A percentile compares a stretch with the other conserved stretches of the same genome.
Conservation (phyloP, 495 filamentous ascomycete species). For the Neurospora tetrasperma region DNA sequence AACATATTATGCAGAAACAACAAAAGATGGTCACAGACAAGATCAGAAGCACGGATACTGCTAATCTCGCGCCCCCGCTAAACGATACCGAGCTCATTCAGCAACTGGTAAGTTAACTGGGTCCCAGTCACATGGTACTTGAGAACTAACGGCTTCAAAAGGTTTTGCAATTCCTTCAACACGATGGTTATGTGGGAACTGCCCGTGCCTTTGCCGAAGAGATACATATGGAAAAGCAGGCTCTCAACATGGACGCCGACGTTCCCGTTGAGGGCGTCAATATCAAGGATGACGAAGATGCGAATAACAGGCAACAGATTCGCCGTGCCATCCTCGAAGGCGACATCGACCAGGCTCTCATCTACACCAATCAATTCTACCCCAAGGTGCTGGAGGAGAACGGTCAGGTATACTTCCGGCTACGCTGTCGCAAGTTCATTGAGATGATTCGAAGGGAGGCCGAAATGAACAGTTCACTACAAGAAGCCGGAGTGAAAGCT, state of each 20-base stretch:
- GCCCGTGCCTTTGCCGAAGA: slow-evolving; percentile 82
- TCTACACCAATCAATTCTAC: slow-evolving; percentile 70
- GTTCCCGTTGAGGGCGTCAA: slow-evolving; percentile 52
- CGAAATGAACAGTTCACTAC: slow-evolving; percentile 47
- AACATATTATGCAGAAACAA: slow-evolving; percentile 45
- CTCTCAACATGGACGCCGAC: slow-evolving; percentile 46
- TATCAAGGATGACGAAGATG: slow-evolving; percentile 65
- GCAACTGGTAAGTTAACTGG: slow-evolving; percentile 38
- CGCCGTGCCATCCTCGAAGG: slow-evolving; percentile 83
- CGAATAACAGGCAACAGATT: slow-evolving; percentile 81
- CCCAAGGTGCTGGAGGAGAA: slow-evolving; percentile 74
- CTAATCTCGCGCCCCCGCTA: slow-evolving; percentile 53
- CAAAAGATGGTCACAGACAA: slow-evolving; percentile 38
- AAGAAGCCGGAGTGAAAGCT: slow-evolving; percentile 15
- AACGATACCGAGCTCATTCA: slow-evolving; percentile 74
- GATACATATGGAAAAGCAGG: slow-evolving; percentile 58
- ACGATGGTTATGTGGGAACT: slow-evolving; percentile 96
- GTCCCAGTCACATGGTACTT: background rate
- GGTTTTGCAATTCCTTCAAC: slow-evolving; percentile 80
- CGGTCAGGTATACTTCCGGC: slow-evolving; percentile 79
- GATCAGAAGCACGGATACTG: slow-evolving; percentile 26
- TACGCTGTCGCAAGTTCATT: slow-evolving; percentile 85
- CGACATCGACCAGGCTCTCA: slow-evolving; percentile 82
- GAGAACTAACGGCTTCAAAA: slow-evolving; percentile 24
- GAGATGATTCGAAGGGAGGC: slow-evolving; percentile 85